A percentile compares a stretch with the other conserved stretches of the same genome.
These are phyloP conservation scores for Penicillium ochrochloron DNA, from an alignment of 495 filamentous ascomycete species.

Conservation along the genomic window DNA sequence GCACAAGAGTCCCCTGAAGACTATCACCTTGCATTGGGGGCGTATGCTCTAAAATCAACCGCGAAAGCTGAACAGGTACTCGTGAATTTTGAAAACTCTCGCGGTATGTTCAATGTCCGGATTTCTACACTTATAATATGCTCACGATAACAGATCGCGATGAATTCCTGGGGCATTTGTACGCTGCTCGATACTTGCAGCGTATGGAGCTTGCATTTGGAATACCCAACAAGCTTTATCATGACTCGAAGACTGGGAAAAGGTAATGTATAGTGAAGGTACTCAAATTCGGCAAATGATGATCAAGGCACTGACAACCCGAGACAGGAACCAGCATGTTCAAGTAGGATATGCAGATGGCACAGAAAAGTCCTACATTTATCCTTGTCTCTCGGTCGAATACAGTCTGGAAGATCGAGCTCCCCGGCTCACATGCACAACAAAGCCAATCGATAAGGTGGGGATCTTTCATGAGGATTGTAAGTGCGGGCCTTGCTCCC, in stretches of 20 bases:
- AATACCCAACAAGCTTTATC: neutral
- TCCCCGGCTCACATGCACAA: neutral
- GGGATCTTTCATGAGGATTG: neutral
- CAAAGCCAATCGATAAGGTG: neutral
- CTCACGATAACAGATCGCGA: constrained; percentile 5
- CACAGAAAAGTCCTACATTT: constrained; percentile 9
- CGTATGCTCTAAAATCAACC: constrained; percentile 3
- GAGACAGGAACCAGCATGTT: constrained; percentile 3
- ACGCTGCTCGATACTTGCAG: constrained; percentile 8
- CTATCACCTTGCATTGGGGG: neutral
- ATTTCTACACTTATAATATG: neutral
- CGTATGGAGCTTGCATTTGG: constrained; percentile 10
- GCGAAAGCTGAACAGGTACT: neutral
- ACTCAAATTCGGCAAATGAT: neutral
- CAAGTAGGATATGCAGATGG: constrained; percentile 10
- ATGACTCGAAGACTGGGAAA: neutral
- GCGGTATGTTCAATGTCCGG: neutral
- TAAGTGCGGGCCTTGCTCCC: neutral
- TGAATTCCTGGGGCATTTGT: constrained; percentile 2
- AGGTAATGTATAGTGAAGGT: neutral
- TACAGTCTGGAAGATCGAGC: constrained; percentile 2
- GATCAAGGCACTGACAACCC: neutral
- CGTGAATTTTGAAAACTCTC: constrained; percentile 6
- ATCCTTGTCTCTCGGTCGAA: constrained; percentile 3
- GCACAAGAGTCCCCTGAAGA: constrained; percentile 3